Base-by-base conservation (phyloP, 1,139 yeast genomes). In the Scheffersomyces cryptocercus region DNA sequence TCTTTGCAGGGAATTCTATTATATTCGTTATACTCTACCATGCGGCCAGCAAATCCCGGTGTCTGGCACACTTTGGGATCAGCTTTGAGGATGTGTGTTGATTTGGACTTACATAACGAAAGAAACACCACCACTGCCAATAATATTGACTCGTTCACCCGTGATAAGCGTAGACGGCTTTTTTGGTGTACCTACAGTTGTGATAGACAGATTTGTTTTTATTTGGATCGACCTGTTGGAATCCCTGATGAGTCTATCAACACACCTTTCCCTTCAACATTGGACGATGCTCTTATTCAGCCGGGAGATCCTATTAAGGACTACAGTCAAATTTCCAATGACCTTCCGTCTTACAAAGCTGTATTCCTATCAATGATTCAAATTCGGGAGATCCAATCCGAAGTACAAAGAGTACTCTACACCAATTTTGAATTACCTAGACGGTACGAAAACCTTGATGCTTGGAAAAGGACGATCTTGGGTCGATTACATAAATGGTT, bases 51-150 rank as follows among this genome's bases (percentile, higher is more conserved):
- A 1, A 80, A 82, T 4, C 96, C 97, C 0, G 95, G 96, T 2
- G 88, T 88, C n/a, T 90, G 97, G 97, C 88, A 88, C 57, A 81
- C 88, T 1, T 69, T 88, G 48, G 97, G 97, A 0, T 80, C 88
- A 5, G 93, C 93, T 0, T 64, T 88, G 40, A 73, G 97, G 45
- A 64, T 88, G 41, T 84, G 95, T 53, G 88, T 89, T 24, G 97
- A 89, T 61, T 64, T 90, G 48, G 96, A 95, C 1, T 68, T 90
- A 5, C 45, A 39, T 33, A 81, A 83, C 31, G 95, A 82, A 50
- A 65, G 68, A 28, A 49, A 51, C 33, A 39, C 47, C 13, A 43
- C 45, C 29, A 46, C 48, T 3, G 44, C 50, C 13, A 50, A 37
- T 43, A 71, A 70, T 28, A 56, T 67, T 41, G 82, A 81, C 52